phyloP scores from a whole-genome alignment of 441 rosid genomes.

The Pelargonium cotyledonis region DNA sequence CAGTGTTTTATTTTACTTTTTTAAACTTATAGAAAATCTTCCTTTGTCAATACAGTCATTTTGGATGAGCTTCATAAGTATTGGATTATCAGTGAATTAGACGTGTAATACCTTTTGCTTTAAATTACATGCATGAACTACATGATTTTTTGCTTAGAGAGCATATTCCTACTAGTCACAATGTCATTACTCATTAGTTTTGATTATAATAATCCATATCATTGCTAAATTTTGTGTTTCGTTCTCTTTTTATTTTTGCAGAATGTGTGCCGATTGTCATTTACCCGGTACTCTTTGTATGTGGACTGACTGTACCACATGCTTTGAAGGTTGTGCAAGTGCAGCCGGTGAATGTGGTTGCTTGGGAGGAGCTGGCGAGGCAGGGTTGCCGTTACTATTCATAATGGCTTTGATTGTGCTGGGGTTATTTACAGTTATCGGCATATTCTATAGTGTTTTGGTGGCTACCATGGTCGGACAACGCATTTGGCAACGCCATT shows the following conservation, averaged over 20 bases:
- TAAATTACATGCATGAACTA: neutral
- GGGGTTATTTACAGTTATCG: slow-evolving; percentile 88
- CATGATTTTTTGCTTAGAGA: neutral
- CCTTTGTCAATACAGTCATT: neutral
- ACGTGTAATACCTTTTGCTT: neutral
- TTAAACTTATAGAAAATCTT: neutral
- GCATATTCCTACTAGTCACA: neutral
- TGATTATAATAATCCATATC: neutral
- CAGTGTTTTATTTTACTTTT: neutral
- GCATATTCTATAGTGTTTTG: slow-evolving; percentile 92
- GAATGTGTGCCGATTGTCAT: slow-evolving; percentile 98
- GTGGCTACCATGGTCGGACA: slow-evolving; percentile 99
- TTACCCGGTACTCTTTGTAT: slow-evolving; percentile 97
- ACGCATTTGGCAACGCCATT: slow-evolving; percentile 97
- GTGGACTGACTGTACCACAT: slow-evolving; percentile 99
- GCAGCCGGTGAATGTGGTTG: slow-evolving; percentile 95
- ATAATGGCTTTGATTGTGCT: slow-evolving; percentile 83
- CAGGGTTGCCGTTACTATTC: slow-evolving; percentile 80
- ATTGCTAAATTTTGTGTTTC: neutral
- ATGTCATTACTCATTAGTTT: neutral
- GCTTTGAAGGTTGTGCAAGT: slow-evolving; percentile 95
- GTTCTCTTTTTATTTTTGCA: slow-evolving; percentile 29
- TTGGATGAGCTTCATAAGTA: neutral
- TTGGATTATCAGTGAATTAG: neutral
- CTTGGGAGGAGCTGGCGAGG: slow-evolving; percentile 98